Percentiles rank a stretch among this genome's conserved stretches.
Evolutionary conservation across 2,329 filamentous ascomycete genomes (phyloP).

Genomic region (Neofusicoccum laricinum): DNA sequence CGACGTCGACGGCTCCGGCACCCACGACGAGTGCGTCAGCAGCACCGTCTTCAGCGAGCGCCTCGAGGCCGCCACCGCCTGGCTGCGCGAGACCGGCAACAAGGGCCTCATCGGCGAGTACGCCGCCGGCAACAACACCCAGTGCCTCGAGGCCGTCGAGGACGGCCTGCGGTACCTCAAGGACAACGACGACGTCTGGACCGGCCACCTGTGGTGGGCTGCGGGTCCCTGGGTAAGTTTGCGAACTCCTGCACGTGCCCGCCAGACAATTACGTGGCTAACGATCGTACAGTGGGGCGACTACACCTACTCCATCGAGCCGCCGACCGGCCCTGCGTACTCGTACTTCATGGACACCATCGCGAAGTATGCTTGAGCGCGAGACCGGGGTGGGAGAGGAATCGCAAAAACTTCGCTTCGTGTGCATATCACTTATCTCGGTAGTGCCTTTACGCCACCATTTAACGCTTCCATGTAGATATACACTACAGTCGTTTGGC

Average conservation of each 20-base stretch:
- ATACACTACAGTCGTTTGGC: neutral
- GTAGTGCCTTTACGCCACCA: neutral
- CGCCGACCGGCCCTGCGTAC: slow-evolving; percentile 40
- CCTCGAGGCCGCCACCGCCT: slow-evolving; percentile 50
- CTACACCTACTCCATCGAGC: slow-evolving; percentile 47
- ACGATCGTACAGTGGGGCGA: slow-evolving; percentile 26
- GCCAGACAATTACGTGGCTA: no score
- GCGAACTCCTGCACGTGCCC: no score
- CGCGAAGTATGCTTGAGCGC: neutral
- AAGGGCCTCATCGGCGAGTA: slow-evolving; percentile 55
- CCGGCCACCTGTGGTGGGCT: slow-evolving; percentile 54
- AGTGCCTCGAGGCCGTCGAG: slow-evolving; percentile 49
- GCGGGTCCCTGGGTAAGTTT: slow-evolving; percentile 47
- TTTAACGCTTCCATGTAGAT: neutral
- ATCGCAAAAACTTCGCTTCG: neutral
- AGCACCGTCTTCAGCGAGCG: slow-evolving; percentile 54
- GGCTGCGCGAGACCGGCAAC: slow-evolving; percentile 54
- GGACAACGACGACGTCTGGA: slow-evolving; percentile 53
- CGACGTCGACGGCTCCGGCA: slow-evolving; percentile 55
- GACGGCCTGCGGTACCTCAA: slow-evolving; percentile 50
- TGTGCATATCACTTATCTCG: neutral
- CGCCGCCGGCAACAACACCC: slow-evolving; percentile 50
- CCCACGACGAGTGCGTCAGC: slow-evolving; percentile 48
- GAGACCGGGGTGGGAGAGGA: neutral
- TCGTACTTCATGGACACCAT: neutral